Percentiles rank a stretch among this genome's conserved stretches.
Evolutionary conservation across 768 basidiomycete genomes (phyloP).

Genomic region (Pisolithus marmoratus): DNA sequence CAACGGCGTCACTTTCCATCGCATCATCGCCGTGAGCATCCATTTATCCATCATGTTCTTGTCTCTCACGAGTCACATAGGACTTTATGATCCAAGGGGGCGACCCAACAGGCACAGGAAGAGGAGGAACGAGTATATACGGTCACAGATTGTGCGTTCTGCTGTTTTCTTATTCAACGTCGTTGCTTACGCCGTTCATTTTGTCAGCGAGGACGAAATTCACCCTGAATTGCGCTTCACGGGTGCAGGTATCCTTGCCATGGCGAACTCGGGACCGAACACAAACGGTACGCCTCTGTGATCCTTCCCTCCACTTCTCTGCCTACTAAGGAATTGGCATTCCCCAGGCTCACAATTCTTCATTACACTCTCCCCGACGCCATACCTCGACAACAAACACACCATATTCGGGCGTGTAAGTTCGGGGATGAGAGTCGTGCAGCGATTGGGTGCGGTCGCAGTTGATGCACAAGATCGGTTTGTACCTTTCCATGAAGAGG

Average conservation of each 20-base stretch:
- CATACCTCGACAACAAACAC: conserved; percentile 79
- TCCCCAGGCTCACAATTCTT: conserved; percentile 89
- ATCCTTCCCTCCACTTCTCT: conserved; percentile 3
- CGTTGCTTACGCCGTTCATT: not conserved
- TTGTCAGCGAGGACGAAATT: conserved; percentile 80
- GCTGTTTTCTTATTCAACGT: not conserved
- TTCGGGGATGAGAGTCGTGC: conserved; percentile 87
- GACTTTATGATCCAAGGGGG: conserved; percentile 98
- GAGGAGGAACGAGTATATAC: conserved; percentile 86
- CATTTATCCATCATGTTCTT: not conserved
- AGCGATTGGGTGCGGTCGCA: conserved; percentile 84
- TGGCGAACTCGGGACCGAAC: conserved; percentile 97
- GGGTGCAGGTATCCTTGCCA: conserved; percentile 92
- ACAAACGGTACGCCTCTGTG: conserved; percentile 55
- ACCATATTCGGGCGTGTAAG: conserved; percentile 90
- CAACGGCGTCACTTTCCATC: conserved; percentile 85
- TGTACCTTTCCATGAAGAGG: conserved; percentile 32
- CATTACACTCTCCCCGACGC: conserved; percentile 77
- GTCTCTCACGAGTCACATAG: conserved; percentile 31
- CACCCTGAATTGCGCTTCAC: conserved; percentile 89
- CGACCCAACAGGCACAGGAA: conserved; percentile 92
- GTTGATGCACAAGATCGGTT: conserved; percentile 86
- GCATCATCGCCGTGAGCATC: conserved; percentile 71
- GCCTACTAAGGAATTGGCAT: conserved; percentile 13
- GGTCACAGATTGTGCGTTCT: conserved; percentile 75